Base-by-base conservation (phyloP, 371 early-diverging fungal species). In the Lichtheimia hyalospora region DNA sequence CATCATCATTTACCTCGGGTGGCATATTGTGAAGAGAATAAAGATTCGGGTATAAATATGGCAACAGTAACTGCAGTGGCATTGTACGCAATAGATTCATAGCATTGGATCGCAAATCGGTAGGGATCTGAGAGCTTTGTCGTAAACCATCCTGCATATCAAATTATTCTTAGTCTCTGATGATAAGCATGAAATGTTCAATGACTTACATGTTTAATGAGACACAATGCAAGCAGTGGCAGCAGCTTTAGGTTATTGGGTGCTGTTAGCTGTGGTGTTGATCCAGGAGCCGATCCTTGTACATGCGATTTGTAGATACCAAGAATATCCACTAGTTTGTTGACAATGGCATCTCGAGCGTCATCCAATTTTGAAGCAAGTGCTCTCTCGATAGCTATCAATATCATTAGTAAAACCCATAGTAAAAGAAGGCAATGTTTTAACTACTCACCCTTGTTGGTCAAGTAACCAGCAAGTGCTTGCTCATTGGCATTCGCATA, bases 271-370 rank as follows among this genome's bases (percentile, higher is more conserved):
- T 95, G 94, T 23, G 89, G 84, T 0, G 91, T 84, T 13, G 93
- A 92, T 5, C 90, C 89, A 1, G 87, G 83, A 5, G 84, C 89
- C 3, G 88, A 83, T 3, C 86, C 81, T 13, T 85, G 79, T 27
- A 94, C 87, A 56, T 87, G 84, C 4, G 89, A 78, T 80, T 95
- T 95, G 77, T 92, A 96, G 1, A 90, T 90, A 25, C 87, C 86
- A 18, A 97, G 65, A 13, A 98, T 81, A 64, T 97, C 98, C 28
- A 87, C 79, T 1, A 88, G 61, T 77, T 96, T 96, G 82, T 93
- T 88, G 39, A 90, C 82, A 57, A 98, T 74, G 0, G 96, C 95
- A 57, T 98, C 97, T 41, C 98, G 84, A 14, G 97, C 97, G 75
- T 96, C 96, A 63, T 96, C 97, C 60, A 98, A 67, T 60, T 95